Evolutionary conservation across 768 basidiomycete species (phyloP).

Genomic region (Suillus spraguei): DNA sequence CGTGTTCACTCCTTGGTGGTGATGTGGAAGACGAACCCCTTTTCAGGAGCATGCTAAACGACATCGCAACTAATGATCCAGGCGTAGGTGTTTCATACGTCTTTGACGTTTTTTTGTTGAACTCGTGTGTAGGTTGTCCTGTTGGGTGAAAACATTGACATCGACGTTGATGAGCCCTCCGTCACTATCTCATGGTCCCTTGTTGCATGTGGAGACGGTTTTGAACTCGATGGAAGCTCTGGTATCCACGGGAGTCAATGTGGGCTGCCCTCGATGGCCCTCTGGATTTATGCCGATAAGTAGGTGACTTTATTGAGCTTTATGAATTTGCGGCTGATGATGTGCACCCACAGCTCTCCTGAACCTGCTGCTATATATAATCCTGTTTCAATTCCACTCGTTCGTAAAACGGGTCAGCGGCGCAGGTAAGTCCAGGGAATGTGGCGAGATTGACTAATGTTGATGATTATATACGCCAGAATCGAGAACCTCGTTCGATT

Average conservation of each 20-base stretch:
- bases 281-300: slow-evolving; percentile 54
- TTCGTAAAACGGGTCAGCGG: slow-evolving; percentile 41
- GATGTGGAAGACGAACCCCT: slow-evolving; percentile 42
- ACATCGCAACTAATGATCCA: slow-evolving; percentile 43
- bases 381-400: slow-evolving; percentile 47
- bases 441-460: not conserved
- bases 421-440: slow-evolving; percentile 37
- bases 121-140: slow-evolving; percentile 47
- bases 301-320: slow-evolving; percentile 23
- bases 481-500: slow-evolving; percentile 59
- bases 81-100: slow-evolving; percentile 40
- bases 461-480: slow-evolving; percentile 29
- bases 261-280: slow-evolving; percentile 46
- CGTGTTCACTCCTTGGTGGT: slow-evolving; percentile 51
- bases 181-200: slow-evolving; percentile 60
- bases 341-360: slow-evolving; percentile 28
- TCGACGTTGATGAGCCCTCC: slow-evolving; percentile 60
- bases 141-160: slow-evolving; percentile 57
- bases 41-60: slow-evolving; percentile 43
- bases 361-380: slow-evolving; percentile 46
- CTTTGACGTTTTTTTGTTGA: not conserved
- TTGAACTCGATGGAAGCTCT: slow-evolving; percentile 46
- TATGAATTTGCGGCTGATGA: not conserved
- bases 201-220: slow-evolving; percentile 49
- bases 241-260: slow-evolving; percentile 51